Base-by-base conservation (phyloP, 139 green algal genomes). In the Diplosphaera chodatii region DNA sequence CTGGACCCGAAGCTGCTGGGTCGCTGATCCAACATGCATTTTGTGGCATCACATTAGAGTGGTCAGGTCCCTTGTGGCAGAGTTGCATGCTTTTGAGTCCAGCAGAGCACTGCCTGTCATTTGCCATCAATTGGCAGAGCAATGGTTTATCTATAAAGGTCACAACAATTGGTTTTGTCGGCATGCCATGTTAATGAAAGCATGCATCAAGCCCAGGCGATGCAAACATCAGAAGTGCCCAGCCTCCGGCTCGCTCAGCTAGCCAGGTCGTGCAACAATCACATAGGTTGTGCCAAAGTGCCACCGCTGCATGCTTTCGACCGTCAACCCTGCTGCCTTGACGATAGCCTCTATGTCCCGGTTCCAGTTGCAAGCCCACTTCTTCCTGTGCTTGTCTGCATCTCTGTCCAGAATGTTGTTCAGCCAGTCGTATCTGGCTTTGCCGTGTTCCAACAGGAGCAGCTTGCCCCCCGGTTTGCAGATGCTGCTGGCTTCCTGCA, bases 291-390 rank as follows among this genome's bases (percentile, higher is more conserved):
- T 94, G 25, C 89, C 89, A 76, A 94, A 92, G 69, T 94, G 89
- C 81, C 80, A 92, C 16, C 81, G 64, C 2, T 62, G 74, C 4
- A 82, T 31, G 3, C 34, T 69, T n/a, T 87, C 80, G 13, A 94
- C 69, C 30, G 78, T 32, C 62, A 92, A 69, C 1, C 82, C 87
- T 21, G 84, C 87, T 71, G 88, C 56, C 16, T 65, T 15, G n/a
- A 94, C 78, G 28, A 92, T 75, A 5, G 48, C 56, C 29, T 77
- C 40, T 16, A 96, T 94, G 72, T 92, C 86, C 28, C 80, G 68
- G 76, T 96, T 94, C 87, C 87, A 94, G 63, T 76, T 79, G 79
- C 90, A 96, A 16, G 88, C 90, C 88, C 88, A 96, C 25, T 89
- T 87, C 25, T 28, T 8, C 23, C 77, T 40, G 69, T 95, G 90